phyloP scores from a whole-genome alignment of 495 filamentous ascomycete species.

The Sabuloglossum arenarium region DNA sequence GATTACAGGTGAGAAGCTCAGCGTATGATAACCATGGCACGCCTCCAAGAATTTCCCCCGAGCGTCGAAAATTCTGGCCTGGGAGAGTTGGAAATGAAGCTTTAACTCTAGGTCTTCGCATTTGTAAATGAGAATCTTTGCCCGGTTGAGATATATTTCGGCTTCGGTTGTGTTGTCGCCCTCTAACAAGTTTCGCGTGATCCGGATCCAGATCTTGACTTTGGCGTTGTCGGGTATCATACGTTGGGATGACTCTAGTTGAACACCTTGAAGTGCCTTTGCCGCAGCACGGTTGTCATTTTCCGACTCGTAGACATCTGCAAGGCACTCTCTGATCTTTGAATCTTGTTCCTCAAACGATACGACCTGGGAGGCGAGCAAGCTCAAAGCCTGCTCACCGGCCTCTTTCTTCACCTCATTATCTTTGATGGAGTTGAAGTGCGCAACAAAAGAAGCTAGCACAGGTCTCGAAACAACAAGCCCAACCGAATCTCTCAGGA shows the following conservation, averaged over 20 bases:
- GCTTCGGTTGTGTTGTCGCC: conserved; percentile 78
- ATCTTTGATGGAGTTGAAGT: conserved; percentile 32
- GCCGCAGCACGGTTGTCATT: conserved; percentile 69
- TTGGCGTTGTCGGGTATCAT: conserved; percentile 60
- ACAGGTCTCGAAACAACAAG: conserved; percentile 56
- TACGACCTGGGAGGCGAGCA: conserved; percentile 41
- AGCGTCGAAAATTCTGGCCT: conserved; percentile 82
- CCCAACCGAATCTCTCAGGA: conserved; percentile 47
- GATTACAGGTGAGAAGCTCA: conserved; percentile 52
- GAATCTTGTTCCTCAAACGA: conserved; percentile 75
- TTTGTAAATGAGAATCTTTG: conserved; percentile 74
- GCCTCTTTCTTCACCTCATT: conserved; percentile 44
- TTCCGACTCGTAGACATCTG: conserved; percentile 58
- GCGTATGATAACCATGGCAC: conserved; percentile 62
- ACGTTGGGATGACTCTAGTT: conserved; percentile 70
- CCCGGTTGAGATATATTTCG: conserved; percentile 72
- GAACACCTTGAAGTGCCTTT: conserved; percentile 57
- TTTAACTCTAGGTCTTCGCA: conserved; percentile 47
- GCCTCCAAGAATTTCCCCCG: conserved; percentile 84
- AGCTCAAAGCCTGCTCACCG: conserved; percentile 42
- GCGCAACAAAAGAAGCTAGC: conserved; percentile 41
- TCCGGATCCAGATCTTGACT: conserved; percentile 71
- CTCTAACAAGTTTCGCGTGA: conserved; percentile 85
- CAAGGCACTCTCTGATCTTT: conserved; percentile 57
- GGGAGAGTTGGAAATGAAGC: conserved; percentile 72